Base-by-base conservation (phyloP, 768 basidiomycete genomes). In the Trametes cingulata region DNA sequence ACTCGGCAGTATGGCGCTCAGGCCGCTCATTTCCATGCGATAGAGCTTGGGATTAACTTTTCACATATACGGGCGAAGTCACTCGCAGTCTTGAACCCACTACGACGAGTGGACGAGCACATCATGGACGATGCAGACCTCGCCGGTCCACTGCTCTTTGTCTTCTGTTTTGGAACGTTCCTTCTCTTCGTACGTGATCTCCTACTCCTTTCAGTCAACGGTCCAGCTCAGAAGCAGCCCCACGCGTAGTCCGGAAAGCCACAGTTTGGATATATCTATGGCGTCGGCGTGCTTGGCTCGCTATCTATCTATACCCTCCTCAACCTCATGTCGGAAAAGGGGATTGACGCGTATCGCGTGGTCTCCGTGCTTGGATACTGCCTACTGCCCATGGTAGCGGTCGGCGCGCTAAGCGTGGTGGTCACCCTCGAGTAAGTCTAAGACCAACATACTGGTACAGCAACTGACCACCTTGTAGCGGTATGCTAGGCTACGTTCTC, bases 111-210 rank as follows among this genome's bases (percentile, higher is more conserved):
- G 33, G 89, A 97, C 62, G 91, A 90, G 63, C 88, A 83, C 58
- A 98, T 99, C 60, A 99, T 99, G 97, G 97, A 99, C 74, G 97
- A 99, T 68, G 95, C 96, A 20, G 97, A 99, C 76, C 82, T 99
- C 29, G 95, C 96, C 9, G 97, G 97, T 0, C 97, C 97, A 9
- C 84, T 98, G 46, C 84, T 98, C 6, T 98, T 98, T 77, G 89
- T 89, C 71, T 93, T 98, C 72, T 92, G 92, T 67, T 98, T 98
- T 72, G 97, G 89, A 13, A 88, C 91, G 41, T 93, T 91, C 69
- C 82, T 99, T 1, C 84, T 99, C 50, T 84, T 98, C 62, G 97
- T 98, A 58, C 69, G 94, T 85, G 8, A 5, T 13, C 29, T 20
- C 9, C 22, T 27, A 45, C 15, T 37, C 8, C 29, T 24, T 13